Conservation (phyloP, 2,329 filamentous ascomycete genomes). For the Aspergillus ibericus region DNA sequence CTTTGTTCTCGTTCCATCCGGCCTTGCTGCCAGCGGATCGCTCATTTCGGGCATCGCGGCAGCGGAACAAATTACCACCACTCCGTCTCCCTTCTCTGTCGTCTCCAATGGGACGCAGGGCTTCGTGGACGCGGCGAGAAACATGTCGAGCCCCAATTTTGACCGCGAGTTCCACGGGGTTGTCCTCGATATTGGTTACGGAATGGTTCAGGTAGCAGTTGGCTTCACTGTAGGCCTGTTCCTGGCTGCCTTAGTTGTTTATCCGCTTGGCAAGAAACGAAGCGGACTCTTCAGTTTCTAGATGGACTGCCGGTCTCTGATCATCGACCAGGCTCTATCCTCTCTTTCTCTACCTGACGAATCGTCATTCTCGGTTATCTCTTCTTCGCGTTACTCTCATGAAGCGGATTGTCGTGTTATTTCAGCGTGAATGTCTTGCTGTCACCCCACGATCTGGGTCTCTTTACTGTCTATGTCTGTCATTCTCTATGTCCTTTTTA, state of each 20-base stretch:
- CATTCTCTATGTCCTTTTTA: not conserved
- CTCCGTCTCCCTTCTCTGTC: conserved; percentile 38
- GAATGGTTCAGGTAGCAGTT: conserved; percentile 52
- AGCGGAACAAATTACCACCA: conserved; percentile 54
- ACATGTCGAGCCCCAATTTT: conserved; percentile 19
- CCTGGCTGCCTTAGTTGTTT: conserved; percentile 49
- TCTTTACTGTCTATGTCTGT: not conserved
- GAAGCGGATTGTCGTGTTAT: not conserved
- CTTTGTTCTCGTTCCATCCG: conserved; percentile 68
- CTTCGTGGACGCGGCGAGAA: conserved; percentile 31
- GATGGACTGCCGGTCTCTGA: not conserved
- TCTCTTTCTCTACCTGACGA: not conserved
- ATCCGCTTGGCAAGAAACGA: conserved; percentile 50
- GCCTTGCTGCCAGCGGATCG: conserved; percentile 59
- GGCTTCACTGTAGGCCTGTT: conserved; percentile 53
- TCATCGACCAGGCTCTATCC: too few relatives aligned
- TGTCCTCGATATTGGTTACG: conserved; percentile 49
- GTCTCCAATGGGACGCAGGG: conserved; percentile 44
- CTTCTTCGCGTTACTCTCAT: not conserved
- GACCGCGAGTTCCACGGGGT: conserved; percentile 24
- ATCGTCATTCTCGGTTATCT: not conserved
- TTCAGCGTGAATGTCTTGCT: not conserved
- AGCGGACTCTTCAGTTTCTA: conserved; percentile 52
- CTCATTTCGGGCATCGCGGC: conserved; percentile 59
- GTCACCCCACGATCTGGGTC: not conserved